Percentiles rank a stretch among this genome's conserved stretches.
These are phyloP conservation scores for Russula ochroleuca DNA, from an alignment of 768 basidiomycete species.

Conservation along the genomic window DNA sequence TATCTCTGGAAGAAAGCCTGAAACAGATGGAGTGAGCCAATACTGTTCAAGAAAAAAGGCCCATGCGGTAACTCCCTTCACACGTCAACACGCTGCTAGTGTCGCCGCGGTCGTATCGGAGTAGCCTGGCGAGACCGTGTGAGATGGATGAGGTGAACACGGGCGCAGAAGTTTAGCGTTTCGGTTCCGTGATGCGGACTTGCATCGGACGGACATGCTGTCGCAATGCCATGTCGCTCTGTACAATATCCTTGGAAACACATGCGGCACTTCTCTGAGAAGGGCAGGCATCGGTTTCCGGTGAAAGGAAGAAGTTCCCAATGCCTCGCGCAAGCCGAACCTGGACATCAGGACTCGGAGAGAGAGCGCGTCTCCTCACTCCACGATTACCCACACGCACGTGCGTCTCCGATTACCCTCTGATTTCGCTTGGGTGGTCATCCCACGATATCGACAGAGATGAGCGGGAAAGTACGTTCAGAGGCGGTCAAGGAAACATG, in stretches of 20 bases:
- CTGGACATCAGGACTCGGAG: not conserved
- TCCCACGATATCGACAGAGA: too few relatives aligned
- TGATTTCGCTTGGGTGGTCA: too few relatives aligned
- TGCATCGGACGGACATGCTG: conserved; percentile 3
- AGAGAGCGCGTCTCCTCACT: not conserved
- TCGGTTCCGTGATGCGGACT: conserved; percentile 7
- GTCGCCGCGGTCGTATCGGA: conserved; percentile 14
- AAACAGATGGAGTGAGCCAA: conserved; percentile 17
- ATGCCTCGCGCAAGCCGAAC: not conserved
- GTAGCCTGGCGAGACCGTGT: not conserved
- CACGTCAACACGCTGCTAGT: conserved; percentile 1
- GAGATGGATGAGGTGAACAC: not conserved
- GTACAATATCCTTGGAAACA: conserved; percentile 9
- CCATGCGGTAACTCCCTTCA: not conserved
- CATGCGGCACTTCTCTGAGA: conserved; percentile 1
- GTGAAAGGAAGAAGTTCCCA: conserved; percentile 1
- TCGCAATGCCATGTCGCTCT: conserved; percentile 3
- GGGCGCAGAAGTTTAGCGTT: not conserved
- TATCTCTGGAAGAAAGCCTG: conserved; percentile 9
- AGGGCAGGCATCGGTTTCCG: not conserved
- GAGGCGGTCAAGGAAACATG: too few relatives aligned
- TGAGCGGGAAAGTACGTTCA: too few relatives aligned
- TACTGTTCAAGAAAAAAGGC: not conserved
- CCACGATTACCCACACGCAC: not conserved
- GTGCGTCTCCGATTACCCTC: not conserved